These are phyloP conservation scores for Olyra latifolia DNA, from an alignment of 176 grass and related monocot genomes.

Conservation along the genomic window DNA sequence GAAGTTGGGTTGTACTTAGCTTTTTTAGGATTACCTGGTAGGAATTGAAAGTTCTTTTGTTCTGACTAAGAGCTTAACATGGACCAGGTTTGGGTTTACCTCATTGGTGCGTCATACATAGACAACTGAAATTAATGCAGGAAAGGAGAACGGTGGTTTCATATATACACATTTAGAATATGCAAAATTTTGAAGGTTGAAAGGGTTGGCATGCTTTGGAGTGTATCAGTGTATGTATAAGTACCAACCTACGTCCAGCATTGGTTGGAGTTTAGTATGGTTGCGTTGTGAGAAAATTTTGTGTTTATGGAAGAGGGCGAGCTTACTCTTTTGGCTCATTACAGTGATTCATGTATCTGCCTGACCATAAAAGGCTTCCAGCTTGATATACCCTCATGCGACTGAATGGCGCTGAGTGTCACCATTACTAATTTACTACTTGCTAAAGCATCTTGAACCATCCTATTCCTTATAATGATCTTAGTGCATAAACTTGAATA, in stretches of 20 bases:
- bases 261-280: not conserved
- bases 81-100: not conserved
- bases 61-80: not conserved
- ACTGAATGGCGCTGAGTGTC: not conserved
- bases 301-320: not conserved
- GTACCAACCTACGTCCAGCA: not conserved
- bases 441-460: not conserved
- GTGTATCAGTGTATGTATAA: not conserved
- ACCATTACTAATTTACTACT: not conserved
- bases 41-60: not conserved
- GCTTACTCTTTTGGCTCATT: not conserved
- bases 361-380: not conserved
- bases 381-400: not conserved
- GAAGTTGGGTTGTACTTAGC: not conserved
- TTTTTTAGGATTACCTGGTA: not conserved
- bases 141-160: not conserved
- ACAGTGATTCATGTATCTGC: not conserved
- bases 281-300: not conserved
- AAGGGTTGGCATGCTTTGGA: not conserved
- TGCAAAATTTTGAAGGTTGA: not conserved
- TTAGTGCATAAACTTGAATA: conserved; percentile 16
- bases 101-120: not conserved
- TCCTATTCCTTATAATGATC: not conserved
- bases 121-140: not conserved
- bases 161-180: not conserved